Percentiles rank a stretch among this genome's conserved stretches.
Evolutionary conservation across 768 basidiomycete genomes (phyloP).

Genomic region (Mycena latifolia): DNA sequence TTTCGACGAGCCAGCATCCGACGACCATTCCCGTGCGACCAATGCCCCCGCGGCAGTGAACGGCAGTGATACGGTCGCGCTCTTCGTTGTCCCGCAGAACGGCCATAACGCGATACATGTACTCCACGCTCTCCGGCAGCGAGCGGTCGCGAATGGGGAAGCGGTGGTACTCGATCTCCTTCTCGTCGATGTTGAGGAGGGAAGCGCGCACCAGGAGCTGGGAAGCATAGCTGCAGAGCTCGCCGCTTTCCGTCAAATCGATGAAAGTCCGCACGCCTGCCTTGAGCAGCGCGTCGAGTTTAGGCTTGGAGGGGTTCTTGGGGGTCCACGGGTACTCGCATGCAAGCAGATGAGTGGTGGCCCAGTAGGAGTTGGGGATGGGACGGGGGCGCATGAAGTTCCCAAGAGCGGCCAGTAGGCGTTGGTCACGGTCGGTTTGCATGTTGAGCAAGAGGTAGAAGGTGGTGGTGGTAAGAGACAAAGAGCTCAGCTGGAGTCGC

Average conservation of each 20-base stretch:
- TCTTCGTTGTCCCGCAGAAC: conserved; percentile 71
- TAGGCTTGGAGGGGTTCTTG: conserved; percentile 66
- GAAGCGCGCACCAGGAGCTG: conserved; percentile 65
- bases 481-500: conserved; percentile 18
- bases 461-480: conserved; percentile 27
- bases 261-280: conserved; percentile 86
- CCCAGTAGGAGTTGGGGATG: conserved; percentile 91
- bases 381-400: conserved; percentile 57
- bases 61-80: conserved; percentile 72
- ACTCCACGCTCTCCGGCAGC: conserved; percentile 69
- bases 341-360: conserved; percentile 76
- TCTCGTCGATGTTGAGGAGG: conserved; percentile 64
- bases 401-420: conserved; percentile 31
- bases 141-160: conserved; percentile 84
- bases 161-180: conserved; percentile 74
- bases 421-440: conserved; percentile 27
- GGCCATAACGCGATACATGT: conserved; percentile 69
- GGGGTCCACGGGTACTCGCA: conserved; percentile 88
- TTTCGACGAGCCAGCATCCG: conserved; percentile 65
- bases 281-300: conserved; percentile 78
- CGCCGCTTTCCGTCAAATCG: conserved; percentile 86
- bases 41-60: conserved; percentile 86
- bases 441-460: neutral
- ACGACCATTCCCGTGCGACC: conserved; percentile 74
- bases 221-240: conserved; percentile 75